These are phyloP conservation scores for Nemania serpens DNA, from an alignment of 2,329 filamentous ascomycete genomes.

Conservation along the genomic window DNA sequence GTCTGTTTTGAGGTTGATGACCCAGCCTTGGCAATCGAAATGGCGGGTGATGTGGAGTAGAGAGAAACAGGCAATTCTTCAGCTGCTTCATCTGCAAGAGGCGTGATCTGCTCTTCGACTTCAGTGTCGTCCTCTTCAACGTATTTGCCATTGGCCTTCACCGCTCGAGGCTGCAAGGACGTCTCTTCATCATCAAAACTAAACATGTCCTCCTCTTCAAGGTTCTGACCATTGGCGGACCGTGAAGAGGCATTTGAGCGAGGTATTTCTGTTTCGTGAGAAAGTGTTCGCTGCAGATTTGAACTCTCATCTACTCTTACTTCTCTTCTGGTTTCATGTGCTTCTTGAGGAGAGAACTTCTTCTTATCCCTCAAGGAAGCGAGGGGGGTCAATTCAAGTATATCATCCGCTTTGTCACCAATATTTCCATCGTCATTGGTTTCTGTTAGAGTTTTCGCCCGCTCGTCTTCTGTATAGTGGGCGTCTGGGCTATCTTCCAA, in stretches of 20 bases:
- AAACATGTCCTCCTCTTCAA: conserved; percentile 50
- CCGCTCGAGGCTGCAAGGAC: conserved; percentile 27
- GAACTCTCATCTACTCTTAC: conserved; percentile 7
- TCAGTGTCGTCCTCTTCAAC: conserved; percentile 45
- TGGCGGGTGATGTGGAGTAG: conserved; percentile 52
- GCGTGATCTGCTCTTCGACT: conserved; percentile 30
- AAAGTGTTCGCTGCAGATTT: neutral
- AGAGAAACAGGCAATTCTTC: conserved; percentile 34
- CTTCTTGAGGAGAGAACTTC: conserved; percentile 33
- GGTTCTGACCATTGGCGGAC: neutral
- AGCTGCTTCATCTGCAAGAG: conserved; percentile 25
- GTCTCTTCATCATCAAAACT: conserved; percentile 47
- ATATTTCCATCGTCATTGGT: conserved; percentile 20
- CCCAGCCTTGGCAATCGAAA: conserved; percentile 45
- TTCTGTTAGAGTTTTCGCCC: conserved; percentile 7
- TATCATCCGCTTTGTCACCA: conserved; percentile 30
- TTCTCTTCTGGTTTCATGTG: neutral
- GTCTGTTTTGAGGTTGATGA: conserved; percentile 33
- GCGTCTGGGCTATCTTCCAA: neutral
- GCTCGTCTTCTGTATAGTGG: neutral
- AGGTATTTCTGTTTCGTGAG: conserved; percentile 6
- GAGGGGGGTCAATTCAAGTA: conserved; percentile 38
- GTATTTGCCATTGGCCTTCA: conserved; percentile 34
- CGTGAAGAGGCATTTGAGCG: neutral
- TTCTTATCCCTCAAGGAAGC: conserved; percentile 39